Evolutionary conservation across 1,139 yeast species (phyloP), one percentile per base, ranked within the genome.

Genomic region (Kurtzmaniella quercitrusa): DNA sequence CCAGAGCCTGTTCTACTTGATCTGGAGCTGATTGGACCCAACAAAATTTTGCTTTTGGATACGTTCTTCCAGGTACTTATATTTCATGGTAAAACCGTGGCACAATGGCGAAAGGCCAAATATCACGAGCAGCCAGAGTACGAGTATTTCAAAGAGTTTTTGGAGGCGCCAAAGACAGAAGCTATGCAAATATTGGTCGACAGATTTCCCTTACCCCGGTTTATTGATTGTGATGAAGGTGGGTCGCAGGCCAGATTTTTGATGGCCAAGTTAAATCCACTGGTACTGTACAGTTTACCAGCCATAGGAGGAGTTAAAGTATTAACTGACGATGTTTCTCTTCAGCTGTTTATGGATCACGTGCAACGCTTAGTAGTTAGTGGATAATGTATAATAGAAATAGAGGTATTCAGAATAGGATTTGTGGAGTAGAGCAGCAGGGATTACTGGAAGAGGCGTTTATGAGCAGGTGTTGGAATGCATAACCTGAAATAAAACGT

Each of bases 231-330:
- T 41, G 87, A 83, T 51, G 88, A 83, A 54, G 85, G 88, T 40
- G 90, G 89, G 2, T 81, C 87, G 0, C 93, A 85, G 54, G 89
- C 93, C 0, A 71, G 94, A 57, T 85, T 85, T 58, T 67, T 85
- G 48, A 78, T 81, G 75, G 84, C 90, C 2, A 82, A 83, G 58
- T 67, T 85, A 54, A 85, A 85, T 58, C 94, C 94, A 15, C 77
- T 88, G 19, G 79, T 82, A 11, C 77, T 79, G 40, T 82, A 82
- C 53, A 38, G 39, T 15, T 36, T 36, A 21, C 38, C 38, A 36
- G 18, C 41, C 12, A 25, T 44, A 27, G 51, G 54, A 7, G 59
- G 62, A 17, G 62, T 59, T 41, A 50, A 62, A 45, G 70, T 84
- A 1, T 68, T 82, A 51, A 85, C 91, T 1, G 93, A 85, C 58